Conservation (phyloP, 768 basidiomycete species). For the Erythrobasidium yunnanense region DNA sequence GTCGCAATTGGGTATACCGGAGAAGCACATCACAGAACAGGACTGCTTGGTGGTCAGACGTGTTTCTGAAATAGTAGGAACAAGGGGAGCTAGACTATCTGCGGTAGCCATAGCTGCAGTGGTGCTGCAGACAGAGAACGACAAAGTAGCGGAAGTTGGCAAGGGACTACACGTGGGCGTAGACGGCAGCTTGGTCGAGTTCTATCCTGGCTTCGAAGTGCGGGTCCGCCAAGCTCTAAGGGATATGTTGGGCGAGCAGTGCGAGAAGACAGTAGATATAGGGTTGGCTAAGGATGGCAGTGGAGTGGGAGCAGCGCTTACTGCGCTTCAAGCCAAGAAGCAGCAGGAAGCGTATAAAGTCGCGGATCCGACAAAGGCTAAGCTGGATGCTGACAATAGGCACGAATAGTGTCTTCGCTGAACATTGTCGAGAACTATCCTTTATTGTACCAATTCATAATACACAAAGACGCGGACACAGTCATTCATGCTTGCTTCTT, state of each 20-base stretch:
- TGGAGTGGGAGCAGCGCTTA: slow-evolving; percentile 86
- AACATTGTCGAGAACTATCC: no score
- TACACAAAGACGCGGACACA: not conserved
- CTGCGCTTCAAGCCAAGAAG: slow-evolving; percentile 71
- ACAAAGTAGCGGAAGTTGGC: slow-evolving; percentile 30
- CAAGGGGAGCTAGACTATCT: slow-evolving; percentile 70
- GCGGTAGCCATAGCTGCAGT: slow-evolving; percentile 79
- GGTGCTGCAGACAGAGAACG: slow-evolving; percentile 64
- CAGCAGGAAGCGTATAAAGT: slow-evolving; percentile 37
- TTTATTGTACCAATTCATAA: no score
- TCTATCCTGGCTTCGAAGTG: slow-evolving; percentile 76
- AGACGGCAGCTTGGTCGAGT: slow-evolving; percentile 86
- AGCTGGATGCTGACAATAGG: not conserved
- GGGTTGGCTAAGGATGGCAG: slow-evolving; percentile 95
- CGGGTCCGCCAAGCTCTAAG: slow-evolving; percentile 63
- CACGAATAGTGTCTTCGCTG: no score
- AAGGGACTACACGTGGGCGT: slow-evolving; percentile 64
- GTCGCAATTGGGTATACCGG: slow-evolving; percentile 52
- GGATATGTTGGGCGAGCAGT: slow-evolving; percentile 64
- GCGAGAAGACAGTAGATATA: slow-evolving; percentile 69
- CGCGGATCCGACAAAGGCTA: not conserved
- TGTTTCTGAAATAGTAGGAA: slow-evolving; percentile 64
- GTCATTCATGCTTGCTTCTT: not conserved
- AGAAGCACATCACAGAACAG: slow-evolving; percentile 48
- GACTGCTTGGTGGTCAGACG: slow-evolving; percentile 64